Conservation (phyloP, 2,329 filamentous ascomycete species). For the Monosporascus ibericus region DNA sequence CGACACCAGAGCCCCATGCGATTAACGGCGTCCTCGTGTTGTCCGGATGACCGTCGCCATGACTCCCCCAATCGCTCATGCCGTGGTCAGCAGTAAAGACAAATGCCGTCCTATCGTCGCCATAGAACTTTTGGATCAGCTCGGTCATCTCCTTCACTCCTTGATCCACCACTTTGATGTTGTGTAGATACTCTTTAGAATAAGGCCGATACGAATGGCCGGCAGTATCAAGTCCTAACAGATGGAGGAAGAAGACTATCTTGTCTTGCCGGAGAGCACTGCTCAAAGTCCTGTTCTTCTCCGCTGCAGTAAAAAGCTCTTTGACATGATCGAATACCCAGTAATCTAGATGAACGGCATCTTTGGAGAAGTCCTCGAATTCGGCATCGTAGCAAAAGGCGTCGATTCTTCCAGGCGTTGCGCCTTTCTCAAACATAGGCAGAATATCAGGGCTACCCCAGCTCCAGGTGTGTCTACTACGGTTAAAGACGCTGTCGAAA, state of each 20-base stretch:
- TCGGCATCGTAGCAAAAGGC: constrained; percentile 80
- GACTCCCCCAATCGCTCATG: constrained; percentile 99
- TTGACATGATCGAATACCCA: constrained; percentile 98
- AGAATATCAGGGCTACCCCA: constrained; percentile 98
- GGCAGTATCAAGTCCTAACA: constrained; percentile 85
- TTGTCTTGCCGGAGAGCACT: constrained; percentile 73
- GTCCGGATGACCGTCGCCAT: constrained; percentile 94
- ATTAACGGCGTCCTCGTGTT: constrained; percentile 94
- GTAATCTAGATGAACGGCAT: constrained; percentile 74
- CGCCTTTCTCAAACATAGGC: constrained; percentile 95
- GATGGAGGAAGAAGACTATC: constrained; percentile 88
- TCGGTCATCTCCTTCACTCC: constrained; percentile 80
- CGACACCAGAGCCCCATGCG: constrained; percentile 87
- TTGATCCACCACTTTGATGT: constrained; percentile 88
- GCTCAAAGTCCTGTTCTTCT: constrained; percentile 69
- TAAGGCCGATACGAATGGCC: constrained; percentile 86
- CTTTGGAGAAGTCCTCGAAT: constrained; percentile 80
- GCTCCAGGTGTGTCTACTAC: constrained; percentile 94
- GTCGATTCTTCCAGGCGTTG: constrained; percentile 78
- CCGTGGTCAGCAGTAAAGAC: constrained; percentile 97
- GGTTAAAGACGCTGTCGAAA: constrained; percentile 98
- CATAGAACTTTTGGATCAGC: constrained; percentile 80
- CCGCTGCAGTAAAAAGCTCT: constrained; percentile 74
- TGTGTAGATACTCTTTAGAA: constrained; percentile 89
- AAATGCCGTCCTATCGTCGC: constrained; percentile 79